Base-by-base conservation (phyloP, 2,329 filamentous ascomycete genomes). In the Hymenoscyphus fructigenus region DNA sequence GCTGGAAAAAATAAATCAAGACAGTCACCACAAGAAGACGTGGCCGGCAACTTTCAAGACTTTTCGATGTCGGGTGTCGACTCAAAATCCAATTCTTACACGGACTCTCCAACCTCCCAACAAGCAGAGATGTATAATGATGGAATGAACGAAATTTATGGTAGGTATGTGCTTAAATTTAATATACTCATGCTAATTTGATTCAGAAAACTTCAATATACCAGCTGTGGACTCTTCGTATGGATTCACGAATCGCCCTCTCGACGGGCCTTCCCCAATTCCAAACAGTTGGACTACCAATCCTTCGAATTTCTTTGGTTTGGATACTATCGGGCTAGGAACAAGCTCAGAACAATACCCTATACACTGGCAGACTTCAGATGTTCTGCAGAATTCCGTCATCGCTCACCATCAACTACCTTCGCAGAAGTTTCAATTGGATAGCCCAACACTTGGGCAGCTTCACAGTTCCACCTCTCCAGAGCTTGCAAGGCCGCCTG, bases 381-480 rank as follows among this genome's bases (percentile, higher is more conserved):
- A 61, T 2, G 17, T 38, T 29, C 44, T 41, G 3, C 60, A 56
- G 14, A 60, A 44, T 17, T 29, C 44, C 17, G 7, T 38, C 34
- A 36, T 56, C 60, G 7, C 47, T 28, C 14, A 32, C 14, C 55
- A 57, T 26, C 26, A 32, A 15, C 15, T 57, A n/a, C 55, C 55
- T 32, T 34, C 55, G 14, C 36, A 61, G 36, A 28, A 56, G 26
- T 32, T 61, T 20, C 26, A 44, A 26, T 28, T 44, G 3, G 26
- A 29, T 26, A 47, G 20, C 15, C 60, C 60, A 36, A 32, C 32
- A 1, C 20, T 61, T n/a, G 41, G 32, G 7, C 28, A 41, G 7
- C 50, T 61, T 57, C 60, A 29, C n/a, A 56, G 23, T n/a, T 50
- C 60, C 23, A 61, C n/a, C 29, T 56, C 60, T n/a, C 60, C 60